A percentile compares a stretch with the other conserved stretches of the same genome.
These are phyloP conservation scores for Rhizopogon salebrosus DNA, from an alignment of 768 basidiomycete genomes.

Conservation along the genomic window DNA sequence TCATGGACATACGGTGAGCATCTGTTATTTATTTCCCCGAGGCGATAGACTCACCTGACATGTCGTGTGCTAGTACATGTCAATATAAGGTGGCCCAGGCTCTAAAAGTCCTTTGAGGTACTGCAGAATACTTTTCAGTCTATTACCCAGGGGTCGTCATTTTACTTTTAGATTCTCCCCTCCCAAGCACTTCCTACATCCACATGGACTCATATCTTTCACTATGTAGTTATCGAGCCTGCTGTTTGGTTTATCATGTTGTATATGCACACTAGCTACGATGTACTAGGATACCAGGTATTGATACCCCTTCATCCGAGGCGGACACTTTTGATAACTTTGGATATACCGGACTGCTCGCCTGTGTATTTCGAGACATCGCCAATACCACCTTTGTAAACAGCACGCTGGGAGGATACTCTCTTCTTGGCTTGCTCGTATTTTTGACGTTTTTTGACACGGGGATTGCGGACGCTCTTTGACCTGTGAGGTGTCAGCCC, in stretches of 20 bases:
- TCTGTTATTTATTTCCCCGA: neutral
- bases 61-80: conserved; percentile 17
- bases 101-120: conserved; percentile 23
- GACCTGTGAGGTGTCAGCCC: conserved; percentile 88
- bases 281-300: conserved; percentile 1
- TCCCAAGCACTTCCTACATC: neutral
- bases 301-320: conserved; percentile 37
- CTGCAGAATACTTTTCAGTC: neutral
- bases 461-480: conserved; percentile 90
- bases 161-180: neutral
- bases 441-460: conserved; percentile 92
- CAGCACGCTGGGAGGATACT: conserved; percentile 80
- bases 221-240: conserved; percentile 1
- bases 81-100: conserved; percentile 15
- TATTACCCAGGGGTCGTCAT: neutral
- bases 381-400: conserved; percentile 85
- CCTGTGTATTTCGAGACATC: conserved; percentile 79
- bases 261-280: neutral
- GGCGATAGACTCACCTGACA: neutral
- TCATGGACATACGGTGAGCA: conserved; percentile 18
- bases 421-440: conserved; percentile 96
- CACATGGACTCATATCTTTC: conserved; percentile 4
- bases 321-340: conserved; percentile 81
- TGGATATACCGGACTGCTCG: conserved; percentile 90
- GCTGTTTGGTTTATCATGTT: neutral